Evolutionary conservation across 805 yeast species (phyloP).

Genomic region (Candida insectorum): DNA sequence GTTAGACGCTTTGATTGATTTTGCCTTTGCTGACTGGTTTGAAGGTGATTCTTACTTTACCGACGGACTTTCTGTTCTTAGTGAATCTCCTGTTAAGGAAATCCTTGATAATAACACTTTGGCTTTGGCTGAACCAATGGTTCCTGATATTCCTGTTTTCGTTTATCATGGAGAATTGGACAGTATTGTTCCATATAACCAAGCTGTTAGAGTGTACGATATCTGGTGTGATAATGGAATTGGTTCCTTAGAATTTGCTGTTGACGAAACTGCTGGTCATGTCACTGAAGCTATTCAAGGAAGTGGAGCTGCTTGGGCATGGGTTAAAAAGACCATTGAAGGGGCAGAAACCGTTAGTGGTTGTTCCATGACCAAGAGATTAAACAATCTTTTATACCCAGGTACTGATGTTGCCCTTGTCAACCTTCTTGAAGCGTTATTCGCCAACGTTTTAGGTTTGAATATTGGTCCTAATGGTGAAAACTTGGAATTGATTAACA

Average conservation of each 20-base stretch:
- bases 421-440: conserved; percentile 12
- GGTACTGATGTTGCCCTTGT: conserved; percentile 42
- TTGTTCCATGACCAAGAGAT: conserved; percentile 52
- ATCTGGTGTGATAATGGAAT: conserved; percentile 23
- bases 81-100: conserved; percentile 2
- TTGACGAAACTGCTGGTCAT: conserved; percentile 21
- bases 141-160: conserved; percentile 22
- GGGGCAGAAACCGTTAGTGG: conserved; percentile 44
- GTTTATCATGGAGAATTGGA: conserved; percentile 19
- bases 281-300: conserved; percentile 15
- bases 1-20: conserved; percentile 4
- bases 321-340: conserved; percentile 17
- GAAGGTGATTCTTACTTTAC: conserved; percentile 9
- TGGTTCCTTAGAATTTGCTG: conserved; percentile 22
- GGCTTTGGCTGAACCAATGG: conserved; percentile 8
- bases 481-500: conserved; percentile 13
- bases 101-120: conserved; percentile 10
- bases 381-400: conserved; percentile 42
- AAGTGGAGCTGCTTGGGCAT: conserved; percentile 16
- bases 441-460: conserved; percentile 15
- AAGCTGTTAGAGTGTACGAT: conserved; percentile 16
- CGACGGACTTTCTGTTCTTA: conserved; percentile 9
- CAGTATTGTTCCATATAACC: conserved; percentile 16
- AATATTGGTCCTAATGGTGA: conserved; percentile 26
- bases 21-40: conserved; percentile 9